A percentile compares a stretch with the other conserved stretches of the same genome.
Conservation (phyloP, 148 eudicot species). For the Beta vulgaris region DNA sequence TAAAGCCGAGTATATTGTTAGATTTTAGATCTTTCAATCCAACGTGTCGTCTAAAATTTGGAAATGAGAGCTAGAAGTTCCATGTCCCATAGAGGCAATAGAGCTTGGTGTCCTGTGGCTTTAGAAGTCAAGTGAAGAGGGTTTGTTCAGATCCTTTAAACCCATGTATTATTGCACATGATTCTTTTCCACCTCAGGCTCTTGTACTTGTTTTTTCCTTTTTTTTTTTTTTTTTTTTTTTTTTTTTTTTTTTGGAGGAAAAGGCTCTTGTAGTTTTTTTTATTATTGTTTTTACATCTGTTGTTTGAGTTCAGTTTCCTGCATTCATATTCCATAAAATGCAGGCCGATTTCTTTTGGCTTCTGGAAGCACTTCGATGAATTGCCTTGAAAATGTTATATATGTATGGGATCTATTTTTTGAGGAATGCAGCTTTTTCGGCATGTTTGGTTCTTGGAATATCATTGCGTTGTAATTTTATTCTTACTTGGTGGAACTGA, state of each 20-base stretch:
- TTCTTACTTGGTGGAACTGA: too few species aligned
- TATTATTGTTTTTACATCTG: background rate
- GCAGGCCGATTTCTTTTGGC: background rate
- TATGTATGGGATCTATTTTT: too few species aligned
- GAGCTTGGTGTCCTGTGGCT: background rate
- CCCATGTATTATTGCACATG: background rate
- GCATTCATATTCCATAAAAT: background rate
- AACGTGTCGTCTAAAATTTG: background rate
- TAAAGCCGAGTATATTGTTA: background rate
- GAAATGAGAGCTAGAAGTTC: background rate
- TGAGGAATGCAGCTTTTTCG: too few species aligned
- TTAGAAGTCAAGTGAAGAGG: background rate
- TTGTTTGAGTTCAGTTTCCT: background rate
- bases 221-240: too few species aligned
- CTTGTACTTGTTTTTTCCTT: too few species aligned
- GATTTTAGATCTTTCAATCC: background rate
- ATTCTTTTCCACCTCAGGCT: background rate
- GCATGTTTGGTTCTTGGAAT: too few species aligned
- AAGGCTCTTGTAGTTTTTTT: background rate
- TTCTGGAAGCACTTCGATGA: background rate
- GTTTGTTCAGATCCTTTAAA: background rate
- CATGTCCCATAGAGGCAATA: background rate
- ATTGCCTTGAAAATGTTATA: background rate
- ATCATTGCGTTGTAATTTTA: background rate
- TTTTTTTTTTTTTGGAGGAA: too few species aligned